A percentile compares a stretch with the other conserved stretches of the same genome.
Conservation (phyloP, 139 green algal genomes). For the Asterochloris erici region DNA sequence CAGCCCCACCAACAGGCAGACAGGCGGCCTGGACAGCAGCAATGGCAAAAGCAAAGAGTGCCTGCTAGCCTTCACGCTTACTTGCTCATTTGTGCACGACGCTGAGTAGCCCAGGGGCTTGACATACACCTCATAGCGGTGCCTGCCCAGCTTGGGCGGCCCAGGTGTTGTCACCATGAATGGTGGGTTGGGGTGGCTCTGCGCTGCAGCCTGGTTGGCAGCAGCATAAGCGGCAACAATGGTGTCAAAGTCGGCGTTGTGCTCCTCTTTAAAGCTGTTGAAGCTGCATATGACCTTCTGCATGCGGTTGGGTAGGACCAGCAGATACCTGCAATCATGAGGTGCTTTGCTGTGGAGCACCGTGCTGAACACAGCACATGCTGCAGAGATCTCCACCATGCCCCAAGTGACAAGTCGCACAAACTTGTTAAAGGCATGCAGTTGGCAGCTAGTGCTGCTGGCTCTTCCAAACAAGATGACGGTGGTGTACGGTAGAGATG, state of each 20-base stretch:
- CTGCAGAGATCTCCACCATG: background rate
- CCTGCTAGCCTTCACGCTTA: background rate
- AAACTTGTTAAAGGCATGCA: background rate
- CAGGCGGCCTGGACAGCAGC: slow-evolving; percentile 2
- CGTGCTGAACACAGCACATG: too few species aligned
- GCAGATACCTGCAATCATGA: background rate
- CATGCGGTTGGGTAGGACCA: background rate
- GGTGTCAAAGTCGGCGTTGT: background rate
- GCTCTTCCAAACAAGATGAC: too few species aligned
- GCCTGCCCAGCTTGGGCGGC: too few species aligned
- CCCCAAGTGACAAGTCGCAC: background rate
- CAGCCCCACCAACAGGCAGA: background rate
- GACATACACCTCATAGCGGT: too few species aligned
- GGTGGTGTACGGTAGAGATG: background rate
- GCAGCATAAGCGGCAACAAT: background rate
- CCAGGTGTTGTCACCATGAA: too few species aligned
- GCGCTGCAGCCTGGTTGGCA: background rate
- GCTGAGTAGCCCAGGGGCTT: background rate
- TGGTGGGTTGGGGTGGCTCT: too few species aligned
- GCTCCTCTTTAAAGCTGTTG: background rate
- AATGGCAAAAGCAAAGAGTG: background rate
- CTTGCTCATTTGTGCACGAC: background rate
- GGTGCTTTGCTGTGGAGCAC: too few species aligned
- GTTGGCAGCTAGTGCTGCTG: too few species aligned
- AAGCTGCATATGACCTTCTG: background rate